A percentile compares a stretch with the other conserved stretches of the same genome.
Conservation (phyloP, 2,329 filamentous ascomycete genomes). For the Cladosporium austrohemisphaericum region DNA sequence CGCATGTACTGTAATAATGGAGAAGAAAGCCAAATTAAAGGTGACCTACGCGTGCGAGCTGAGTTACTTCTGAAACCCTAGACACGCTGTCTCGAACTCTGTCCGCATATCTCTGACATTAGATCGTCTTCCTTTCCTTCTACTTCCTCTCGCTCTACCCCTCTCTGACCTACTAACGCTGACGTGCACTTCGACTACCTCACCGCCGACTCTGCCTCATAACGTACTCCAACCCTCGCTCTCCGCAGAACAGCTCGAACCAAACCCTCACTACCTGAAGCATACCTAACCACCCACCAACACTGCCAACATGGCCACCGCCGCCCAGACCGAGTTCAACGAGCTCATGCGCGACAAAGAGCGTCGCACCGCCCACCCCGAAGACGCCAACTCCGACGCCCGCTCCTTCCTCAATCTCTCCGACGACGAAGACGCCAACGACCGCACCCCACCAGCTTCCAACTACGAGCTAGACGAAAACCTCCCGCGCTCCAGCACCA, state of each 20-base stretch:
- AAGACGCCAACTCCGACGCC: conserved; percentile 46
- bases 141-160: conserved; percentile 2
- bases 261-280: background rate
- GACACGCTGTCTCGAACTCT: conserved; percentile 7
- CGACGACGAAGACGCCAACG: conserved; percentile 38
- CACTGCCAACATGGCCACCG: conserved; percentile 18
- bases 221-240: no score
- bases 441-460: conserved; percentile 41
- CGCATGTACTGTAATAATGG: no score
- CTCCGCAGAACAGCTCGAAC: no score
- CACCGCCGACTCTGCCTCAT: no score
- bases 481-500: conserved; percentile 40
- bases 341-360: conserved; percentile 48
- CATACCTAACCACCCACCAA: conserved; percentile 4
- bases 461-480: conserved; percentile 51
- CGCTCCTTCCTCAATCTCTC: conserved; percentile 37
- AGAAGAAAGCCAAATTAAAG: no score
- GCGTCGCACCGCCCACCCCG: conserved; percentile 42
- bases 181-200: no score
- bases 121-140: conserved; percentile 1
- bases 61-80: background rate
- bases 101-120: background rate
- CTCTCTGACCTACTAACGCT: background rate
- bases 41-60: no score
- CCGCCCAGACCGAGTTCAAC: conserved; percentile 52